Percentiles rank a stretch among this genome's conserved stretches.
These are phyloP conservation scores for Salix koriyanagi DNA, from an alignment of 345 rosid species.

Conservation along the genomic window DNA sequence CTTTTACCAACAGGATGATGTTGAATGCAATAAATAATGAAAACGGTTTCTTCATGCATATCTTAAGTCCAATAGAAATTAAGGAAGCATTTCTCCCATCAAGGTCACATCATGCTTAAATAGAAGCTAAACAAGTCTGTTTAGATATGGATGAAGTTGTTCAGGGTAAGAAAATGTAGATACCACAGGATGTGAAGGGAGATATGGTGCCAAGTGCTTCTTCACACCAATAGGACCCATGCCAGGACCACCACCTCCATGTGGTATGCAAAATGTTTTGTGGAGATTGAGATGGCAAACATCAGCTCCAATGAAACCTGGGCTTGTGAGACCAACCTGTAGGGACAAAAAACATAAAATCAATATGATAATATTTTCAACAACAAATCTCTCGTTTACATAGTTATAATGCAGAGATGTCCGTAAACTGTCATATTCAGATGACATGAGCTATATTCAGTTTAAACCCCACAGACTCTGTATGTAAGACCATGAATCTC, in stretches of 20 bases:
- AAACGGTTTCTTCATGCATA: not conserved
- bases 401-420: not conserved
- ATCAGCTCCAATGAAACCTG: constrained; percentile 97
- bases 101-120: not conserved
- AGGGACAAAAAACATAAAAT: constrained; percentile 1
- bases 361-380: not conserved
- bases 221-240: constrained; percentile 99
- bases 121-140: not conserved
- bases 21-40: not conserved
- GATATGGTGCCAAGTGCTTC: constrained; percentile 90
- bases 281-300: constrained; percentile 99
- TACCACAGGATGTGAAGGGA: constrained; percentile 99
- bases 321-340: constrained; percentile 96
- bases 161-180: constrained; percentile 9
- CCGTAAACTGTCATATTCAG: not conserved
- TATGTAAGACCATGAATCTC: not conserved
- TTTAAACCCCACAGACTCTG: not conserved
- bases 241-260: constrained; percentile 99
- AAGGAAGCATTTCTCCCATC: not conserved
- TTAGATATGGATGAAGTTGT: not conserved
- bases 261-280: constrained; percentile 97
- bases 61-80: not conserved
- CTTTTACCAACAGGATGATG: not conserved
- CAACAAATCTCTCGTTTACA: not conserved
- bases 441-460: not conserved